These are phyloP conservation scores for Blastobotrys robertii DNA, from an alignment of 805 yeast species.

Conservation along the genomic window DNA sequence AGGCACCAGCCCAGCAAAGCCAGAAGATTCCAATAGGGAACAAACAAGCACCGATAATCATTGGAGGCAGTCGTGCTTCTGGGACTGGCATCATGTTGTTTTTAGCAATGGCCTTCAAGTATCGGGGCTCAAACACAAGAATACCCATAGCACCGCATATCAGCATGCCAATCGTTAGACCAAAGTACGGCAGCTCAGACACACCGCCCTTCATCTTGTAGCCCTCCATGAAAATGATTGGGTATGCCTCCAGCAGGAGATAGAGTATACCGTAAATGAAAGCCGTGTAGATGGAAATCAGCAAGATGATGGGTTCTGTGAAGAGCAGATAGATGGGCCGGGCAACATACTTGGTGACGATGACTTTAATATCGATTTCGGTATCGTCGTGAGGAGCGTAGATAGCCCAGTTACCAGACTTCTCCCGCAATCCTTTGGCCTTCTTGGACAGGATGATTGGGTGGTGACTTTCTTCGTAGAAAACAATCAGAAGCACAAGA, in stretches of 20 bases:
- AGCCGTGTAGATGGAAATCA: slow-evolving; percentile 60
- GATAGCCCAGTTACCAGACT: slow-evolving; percentile 73
- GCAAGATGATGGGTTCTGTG: slow-evolving; percentile 60
- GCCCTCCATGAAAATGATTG: slow-evolving; percentile 54
- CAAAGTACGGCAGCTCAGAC: slow-evolving; percentile 70
- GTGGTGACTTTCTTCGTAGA: slow-evolving; percentile 59
- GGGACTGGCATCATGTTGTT: slow-evolving; percentile 62
- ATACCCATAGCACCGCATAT: slow-evolving; percentile 47
- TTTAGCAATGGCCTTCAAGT: slow-evolving; percentile 36
- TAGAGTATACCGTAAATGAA: slow-evolving; percentile 74
- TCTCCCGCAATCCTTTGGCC: slow-evolving; percentile 50
- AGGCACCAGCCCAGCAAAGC: slow-evolving; percentile 85
- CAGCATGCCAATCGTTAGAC: slow-evolving; percentile 58
- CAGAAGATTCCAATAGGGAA: slow-evolving; percentile 79
- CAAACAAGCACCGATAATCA: slow-evolving; percentile 60
- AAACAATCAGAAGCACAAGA: slow-evolving; percentile 30
- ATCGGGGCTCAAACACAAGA: slow-evolving; percentile 43
- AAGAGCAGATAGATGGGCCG: slow-evolving; percentile 60
- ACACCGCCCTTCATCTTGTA: slow-evolving; percentile 52
- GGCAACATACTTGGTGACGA: slow-evolving; percentile 49
- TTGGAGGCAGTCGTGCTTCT: slow-evolving; percentile 70
- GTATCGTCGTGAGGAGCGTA: slow-evolving; percentile 65
- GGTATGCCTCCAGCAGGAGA: slow-evolving; percentile 62
- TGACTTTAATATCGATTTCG: slow-evolving; percentile 44
- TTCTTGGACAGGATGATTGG: slow-evolving; percentile 52